Base-by-base conservation (phyloP, 2,329 filamentous ascomycete species). In the Pseudogymnoascus sp. region DNA sequence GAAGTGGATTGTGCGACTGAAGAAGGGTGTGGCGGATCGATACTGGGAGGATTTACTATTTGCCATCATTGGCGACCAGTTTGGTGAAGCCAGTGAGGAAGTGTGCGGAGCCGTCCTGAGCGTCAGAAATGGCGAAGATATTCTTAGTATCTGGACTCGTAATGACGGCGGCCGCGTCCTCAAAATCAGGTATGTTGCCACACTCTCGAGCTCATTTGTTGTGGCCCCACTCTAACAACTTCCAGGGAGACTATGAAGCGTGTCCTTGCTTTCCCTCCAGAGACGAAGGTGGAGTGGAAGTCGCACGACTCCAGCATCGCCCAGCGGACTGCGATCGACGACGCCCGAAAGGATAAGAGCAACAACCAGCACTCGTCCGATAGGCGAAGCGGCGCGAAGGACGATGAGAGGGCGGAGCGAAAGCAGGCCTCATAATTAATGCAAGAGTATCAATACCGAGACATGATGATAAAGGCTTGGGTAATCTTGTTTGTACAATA, bases 1-100 rank as follows among this genome's bases (percentile, higher is more conserved):
- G 60, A 99, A 99, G 79, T 99, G 93, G 93, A 93, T 97, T 67
- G 88, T 99, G 74, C 85, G 93, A 68, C 80, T 99, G 74, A 97
- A 96, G 84, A 99, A 99, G 81, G 95, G 95, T 25, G 91, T 99
- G 18, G 91, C 91, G 16, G 95, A 97, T 76, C 87, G 93, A 62
- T 97, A 96, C 76, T 99, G 95, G 91, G 95, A 99, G 79, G 91
- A 97, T 72, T 81, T 97, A 59, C 79, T 97, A 64, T 81, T 97
- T 70, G 92, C 91, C 25, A 89, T 97, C 70, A 86, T 97, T 63
- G 95, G 95, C 45, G 93, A 97, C 71, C 92, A 97, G 74, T 97
- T 99, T 73, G 85, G 86, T 61, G 95, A 97, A 72, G 93, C 92
- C 38, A 86, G 88, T 60, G 93, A 97, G 69, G 93, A 99, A 75